A percentile compares a stretch with the other conserved stretches of the same genome.
These are phyloP conservation scores for Prunus campanulata DNA, from an alignment of 306 rosid species.

Conservation along the genomic window DNA sequence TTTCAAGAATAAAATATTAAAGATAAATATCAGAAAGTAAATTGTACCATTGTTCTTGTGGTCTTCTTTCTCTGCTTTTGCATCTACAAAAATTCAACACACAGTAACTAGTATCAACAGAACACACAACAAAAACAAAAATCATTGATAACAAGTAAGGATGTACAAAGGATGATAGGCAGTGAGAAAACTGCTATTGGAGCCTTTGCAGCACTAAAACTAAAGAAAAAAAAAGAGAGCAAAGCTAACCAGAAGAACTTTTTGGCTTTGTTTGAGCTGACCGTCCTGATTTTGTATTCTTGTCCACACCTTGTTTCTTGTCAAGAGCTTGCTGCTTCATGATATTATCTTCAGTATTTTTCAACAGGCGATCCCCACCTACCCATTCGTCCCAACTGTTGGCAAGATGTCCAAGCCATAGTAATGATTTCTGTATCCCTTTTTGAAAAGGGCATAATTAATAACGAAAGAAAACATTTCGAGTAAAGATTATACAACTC, in stretches of 20 bases:
- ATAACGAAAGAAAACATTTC: conserved; percentile 32
- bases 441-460: conserved; percentile 46
- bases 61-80: conserved; percentile 73
- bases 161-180: background rate
- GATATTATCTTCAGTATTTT: conserved; percentile 68
- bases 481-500: conserved; percentile 6
- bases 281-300: conserved; percentile 69
- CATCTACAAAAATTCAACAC: conserved; percentile 51
- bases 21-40: conserved; percentile 23
- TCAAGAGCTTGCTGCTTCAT: conserved; percentile 63
- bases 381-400: conserved; percentile 99
- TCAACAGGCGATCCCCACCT: conserved; percentile 75
- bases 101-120: conserved; percentile 9
- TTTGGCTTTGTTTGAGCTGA: conserved; percentile 66
- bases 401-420: conserved; percentile 64
- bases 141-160: background rate
- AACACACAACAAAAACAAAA: background rate
- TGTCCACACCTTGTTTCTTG: conserved; percentile 68
- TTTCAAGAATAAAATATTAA: background rate
- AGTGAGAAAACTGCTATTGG: background rate
- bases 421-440: conserved; percentile 61
- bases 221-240: background rate
- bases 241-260: conserved; percentile 51
- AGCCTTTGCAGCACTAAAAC: background rate
- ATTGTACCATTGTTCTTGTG: conserved; percentile 55